Conservation (phyloP, 1,284 basidiomycete species). For the Sanghuangporus baumii region DNA sequence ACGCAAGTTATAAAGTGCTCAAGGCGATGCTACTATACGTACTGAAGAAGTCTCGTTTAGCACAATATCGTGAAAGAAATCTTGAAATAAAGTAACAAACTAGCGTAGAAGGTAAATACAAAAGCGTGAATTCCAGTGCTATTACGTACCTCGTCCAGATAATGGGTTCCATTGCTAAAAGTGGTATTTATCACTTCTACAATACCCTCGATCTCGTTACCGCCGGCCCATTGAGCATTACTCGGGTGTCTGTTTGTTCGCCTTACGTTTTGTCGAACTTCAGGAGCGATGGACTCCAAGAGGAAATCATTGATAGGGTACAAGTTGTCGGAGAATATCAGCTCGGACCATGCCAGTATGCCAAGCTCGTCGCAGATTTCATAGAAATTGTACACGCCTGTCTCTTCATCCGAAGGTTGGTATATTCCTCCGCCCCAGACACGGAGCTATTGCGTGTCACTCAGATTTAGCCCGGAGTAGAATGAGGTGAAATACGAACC, state of each 20-base stretch:
- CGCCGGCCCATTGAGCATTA: slow-evolving; percentile 56
- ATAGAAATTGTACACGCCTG: slow-evolving; percentile 53
- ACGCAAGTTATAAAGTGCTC: neutral
- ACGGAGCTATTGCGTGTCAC: slow-evolving; percentile 34
- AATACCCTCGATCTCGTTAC: slow-evolving; percentile 57
- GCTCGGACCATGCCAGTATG: slow-evolving; percentile 60
- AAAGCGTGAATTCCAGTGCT: neutral
- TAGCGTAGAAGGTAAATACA: slow-evolving; percentile 20
- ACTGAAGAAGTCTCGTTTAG: slow-evolving; percentile 48
- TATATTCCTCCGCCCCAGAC: slow-evolving; percentile 56
- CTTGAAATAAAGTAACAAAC: slow-evolving; percentile 48
- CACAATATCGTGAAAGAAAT: slow-evolving; percentile 46
- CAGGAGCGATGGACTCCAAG: slow-evolving; percentile 46
- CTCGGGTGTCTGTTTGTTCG: slow-evolving; percentile 53
- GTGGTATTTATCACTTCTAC: slow-evolving; percentile 35
- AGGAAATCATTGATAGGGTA: slow-evolving; percentile 52
- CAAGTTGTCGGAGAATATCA: slow-evolving; percentile 57
- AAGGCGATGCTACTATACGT: slow-evolving; percentile 9
- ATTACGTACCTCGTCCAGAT: slow-evolving; percentile 41
- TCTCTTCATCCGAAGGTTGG: slow-evolving; percentile 39
- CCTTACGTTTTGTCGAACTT: slow-evolving; percentile 54
- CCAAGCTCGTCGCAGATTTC: slow-evolving; percentile 57
- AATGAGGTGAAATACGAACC: slow-evolving; percentile 27
- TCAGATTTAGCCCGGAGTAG: neutral
- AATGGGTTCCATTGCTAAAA: slow-evolving; percentile 37